A percentile compares a stretch with the other conserved stretches of the same genome.
phyloP scores from a whole-genome alignment of 768 basidiomycete species.

The Porphyrellus cyaneotinctus region DNA sequence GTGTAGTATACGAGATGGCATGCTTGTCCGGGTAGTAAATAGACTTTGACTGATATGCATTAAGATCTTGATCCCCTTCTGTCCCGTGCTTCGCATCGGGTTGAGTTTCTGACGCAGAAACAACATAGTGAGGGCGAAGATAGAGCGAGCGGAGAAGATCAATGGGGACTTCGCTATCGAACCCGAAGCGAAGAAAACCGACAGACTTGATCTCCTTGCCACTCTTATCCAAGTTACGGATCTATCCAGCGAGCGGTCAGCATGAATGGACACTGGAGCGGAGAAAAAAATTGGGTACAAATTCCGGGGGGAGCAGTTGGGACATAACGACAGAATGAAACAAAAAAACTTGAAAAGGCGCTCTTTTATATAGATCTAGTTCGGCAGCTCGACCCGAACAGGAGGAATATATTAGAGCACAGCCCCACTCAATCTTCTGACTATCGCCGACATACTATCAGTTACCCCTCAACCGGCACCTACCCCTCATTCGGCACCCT shows the following conservation, averaged over 20 bases:
- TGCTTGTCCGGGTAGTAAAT: slow-evolving; percentile 77
- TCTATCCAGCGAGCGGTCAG: slow-evolving; percentile 36
- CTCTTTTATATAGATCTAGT: not conserved
- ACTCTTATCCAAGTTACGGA: slow-evolving; percentile 65
- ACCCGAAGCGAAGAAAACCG: slow-evolving; percentile 83
- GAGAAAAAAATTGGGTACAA: slow-evolving; percentile 9
- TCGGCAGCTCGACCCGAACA: too few species aligned
- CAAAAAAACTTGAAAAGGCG: not conserved
- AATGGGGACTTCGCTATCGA: slow-evolving; percentile 80
- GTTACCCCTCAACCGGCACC: too few species aligned
- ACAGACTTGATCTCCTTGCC: slow-evolving; percentile 75
- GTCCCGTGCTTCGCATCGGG: slow-evolving; percentile 37
- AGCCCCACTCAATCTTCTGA: too few species aligned
- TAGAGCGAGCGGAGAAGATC: slow-evolving; percentile 85
- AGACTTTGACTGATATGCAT: slow-evolving; percentile 74
- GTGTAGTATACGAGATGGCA: slow-evolving; percentile 88
- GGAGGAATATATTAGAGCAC: too few species aligned
- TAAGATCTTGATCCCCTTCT: slow-evolving; percentile 40
- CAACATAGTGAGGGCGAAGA: slow-evolving; percentile 74
- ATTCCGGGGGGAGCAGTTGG: slow-evolving; percentile 15
- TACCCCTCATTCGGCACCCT: too few species aligned
- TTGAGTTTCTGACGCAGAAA: slow-evolving; percentile 37
- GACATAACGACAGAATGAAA: slow-evolving; percentile 18
- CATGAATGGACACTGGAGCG: not conserved
- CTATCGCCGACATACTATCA: too few species aligned